Evolutionary conservation across 305 asterid genomes (phyloP).

Genomic region (Fraxinus nigra): DNA sequence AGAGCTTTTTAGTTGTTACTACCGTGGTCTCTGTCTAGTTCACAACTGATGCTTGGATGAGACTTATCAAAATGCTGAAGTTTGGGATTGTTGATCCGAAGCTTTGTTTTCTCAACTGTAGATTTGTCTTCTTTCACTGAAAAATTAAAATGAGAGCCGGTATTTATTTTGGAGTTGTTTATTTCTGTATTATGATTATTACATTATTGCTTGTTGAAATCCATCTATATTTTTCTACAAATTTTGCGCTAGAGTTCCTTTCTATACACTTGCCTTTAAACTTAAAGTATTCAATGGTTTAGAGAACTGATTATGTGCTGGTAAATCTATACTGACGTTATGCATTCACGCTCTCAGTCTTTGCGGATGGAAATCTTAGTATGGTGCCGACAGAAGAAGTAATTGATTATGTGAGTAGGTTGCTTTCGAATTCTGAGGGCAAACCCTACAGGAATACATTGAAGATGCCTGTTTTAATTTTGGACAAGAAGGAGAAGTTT

Average conservation of each 20-base stretch:
- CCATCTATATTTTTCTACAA: background rate
- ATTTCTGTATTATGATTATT: background rate
- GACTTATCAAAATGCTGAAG: background rate
- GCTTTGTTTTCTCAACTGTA: background rate
- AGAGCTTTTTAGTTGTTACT: background rate
- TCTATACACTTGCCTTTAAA: background rate
- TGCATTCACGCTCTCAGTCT: conserved; percentile 19
- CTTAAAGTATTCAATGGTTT: background rate
- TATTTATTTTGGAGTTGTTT: background rate
- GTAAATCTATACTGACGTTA: conserved; percentile 20
- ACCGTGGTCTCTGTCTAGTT: background rate
- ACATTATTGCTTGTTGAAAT: background rate
- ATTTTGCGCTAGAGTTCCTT: background rate
- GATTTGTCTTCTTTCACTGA: background rate
- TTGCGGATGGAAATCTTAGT: conserved; percentile 61
- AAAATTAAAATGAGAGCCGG: background rate
- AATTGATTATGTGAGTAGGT: conserved; percentile 43
- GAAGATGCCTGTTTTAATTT: conserved; percentile 85
- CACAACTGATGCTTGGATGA: background rate
- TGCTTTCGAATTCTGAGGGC: conserved; percentile 58
- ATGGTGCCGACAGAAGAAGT: conserved; percentile 59
- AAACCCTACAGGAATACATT: conserved; percentile 61
- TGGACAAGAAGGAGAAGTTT: conserved; percentile 62
- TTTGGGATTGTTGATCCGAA: background rate
- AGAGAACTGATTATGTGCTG: conserved; percentile 14